Evolutionary conservation across 495 filamentous ascomycete genomes (phyloP), one percentile per base, ranked within the genome.

Genomic region (Aspergillus campestris): DNA sequence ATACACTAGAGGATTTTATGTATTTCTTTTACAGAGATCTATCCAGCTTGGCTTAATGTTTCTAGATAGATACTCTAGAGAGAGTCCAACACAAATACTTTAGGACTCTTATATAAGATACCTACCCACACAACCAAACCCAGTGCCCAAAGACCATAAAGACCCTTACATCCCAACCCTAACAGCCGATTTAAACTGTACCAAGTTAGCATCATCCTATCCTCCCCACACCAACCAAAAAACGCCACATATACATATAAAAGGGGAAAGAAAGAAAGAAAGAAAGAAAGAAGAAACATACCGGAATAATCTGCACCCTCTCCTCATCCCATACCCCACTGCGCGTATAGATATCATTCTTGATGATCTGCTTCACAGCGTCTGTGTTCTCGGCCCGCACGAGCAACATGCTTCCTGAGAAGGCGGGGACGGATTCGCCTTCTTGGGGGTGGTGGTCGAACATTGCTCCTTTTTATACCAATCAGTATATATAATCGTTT

Each of bases 251-350:
- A 14, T 40, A 28, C 35, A 36, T 42, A 32, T 29, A 47, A 8
- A 8, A 29, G 30, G 13, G 8, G n/a, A 33, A 18, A 0, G 8
- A 40, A 9, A 15, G 38, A 7, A 45, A 40, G 28, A 12, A 27
- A 6, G 34, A 30, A 31, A 39, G 11, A n/a, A 37, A 29, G 33
- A n/a, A 12, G 14, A 6, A 40, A 62, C 65, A 50, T 58, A 73
- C 71, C 49, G 70, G 70, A 57, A 69, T 60, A 44, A 75, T 64
- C 54, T 73, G 63, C 33, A 85, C 82, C 58, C 86, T 89, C 12
- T 83, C 77, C 49, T 82, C 67, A 74, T 95, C 87, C 90, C 90
- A 95, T 10, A 96, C 86, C 0, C 78, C 83, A n/a, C 50, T 61
- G 42, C 57, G 65, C 12, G 69, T 65, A 56, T 95, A 95, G 6